These are phyloP conservation scores for Spergularia azorica DNA, from an alignment of 179 eudicot genomes.

Conservation along the genomic window DNA sequence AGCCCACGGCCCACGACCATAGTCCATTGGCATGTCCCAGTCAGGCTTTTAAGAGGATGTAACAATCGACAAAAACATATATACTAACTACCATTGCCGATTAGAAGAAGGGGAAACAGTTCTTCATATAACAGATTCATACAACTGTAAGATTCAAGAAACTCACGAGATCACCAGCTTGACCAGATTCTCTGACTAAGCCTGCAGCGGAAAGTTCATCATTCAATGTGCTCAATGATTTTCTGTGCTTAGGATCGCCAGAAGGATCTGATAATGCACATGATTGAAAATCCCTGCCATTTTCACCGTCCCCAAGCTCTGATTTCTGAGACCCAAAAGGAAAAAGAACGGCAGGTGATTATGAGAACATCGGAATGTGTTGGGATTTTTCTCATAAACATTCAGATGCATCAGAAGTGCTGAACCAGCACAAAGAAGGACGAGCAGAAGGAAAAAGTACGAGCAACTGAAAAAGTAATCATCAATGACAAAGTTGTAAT, in stretches of 20 bases:
- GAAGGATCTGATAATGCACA: slow-evolving; percentile 51
- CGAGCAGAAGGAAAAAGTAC: neutral
- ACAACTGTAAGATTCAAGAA: slow-evolving; percentile 52
- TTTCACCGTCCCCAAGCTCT: slow-evolving; percentile 58
- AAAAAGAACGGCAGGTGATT: neutral
- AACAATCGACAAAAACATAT: slow-evolving; percentile 6
- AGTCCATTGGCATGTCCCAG: slow-evolving; percentile 17
- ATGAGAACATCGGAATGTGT: neutral
- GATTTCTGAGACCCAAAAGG: slow-evolving; percentile 53
- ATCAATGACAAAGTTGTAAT: neutral
- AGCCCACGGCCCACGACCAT: neutral
- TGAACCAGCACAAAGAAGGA: neutral
- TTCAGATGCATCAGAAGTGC: neutral
- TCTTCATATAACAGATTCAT: slow-evolving; percentile 28
- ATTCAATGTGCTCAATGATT: slow-evolving; percentile 70
- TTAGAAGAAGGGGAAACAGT: neutral
- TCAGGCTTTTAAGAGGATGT: neutral
- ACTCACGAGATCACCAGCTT: slow-evolving; percentile 61
- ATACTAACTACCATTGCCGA: neutral
- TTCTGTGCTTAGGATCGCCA: slow-evolving; percentile 46
- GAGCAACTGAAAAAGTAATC: neutral
- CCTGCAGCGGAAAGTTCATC: slow-evolving; percentile 65
- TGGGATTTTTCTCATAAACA: neutral
- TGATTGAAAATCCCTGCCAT: slow-evolving; percentile 48
- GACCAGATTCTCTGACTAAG: slow-evolving; percentile 65